A percentile compares a stretch with the other conserved stretches of the same genome.
These are phyloP conservation scores for Pyricularia sp. DNA, from an alignment of 2,329 filamentous ascomycete genomes.

Conservation along the genomic window DNA sequence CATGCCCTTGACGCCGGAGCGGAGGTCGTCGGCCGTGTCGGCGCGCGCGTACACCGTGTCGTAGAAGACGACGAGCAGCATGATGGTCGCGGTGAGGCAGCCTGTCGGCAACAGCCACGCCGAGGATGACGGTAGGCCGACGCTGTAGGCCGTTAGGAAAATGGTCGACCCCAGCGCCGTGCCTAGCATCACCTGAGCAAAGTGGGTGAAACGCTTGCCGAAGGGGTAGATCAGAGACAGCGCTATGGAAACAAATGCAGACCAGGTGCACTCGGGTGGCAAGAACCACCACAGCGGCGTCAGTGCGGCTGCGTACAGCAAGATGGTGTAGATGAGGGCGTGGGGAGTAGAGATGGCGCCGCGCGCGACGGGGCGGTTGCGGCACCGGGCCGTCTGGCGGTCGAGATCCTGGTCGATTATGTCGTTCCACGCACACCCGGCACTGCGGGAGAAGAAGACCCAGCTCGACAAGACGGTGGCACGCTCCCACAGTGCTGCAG, in stretches of 20 bases:
- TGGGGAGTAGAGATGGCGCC: slow-evolving; percentile 16
- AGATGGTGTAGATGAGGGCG: slow-evolving; percentile 18
- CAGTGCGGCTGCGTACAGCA: slow-evolving; percentile 6
- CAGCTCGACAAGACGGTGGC: slow-evolving; percentile 12
- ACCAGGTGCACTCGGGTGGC: slow-evolving; percentile 1
- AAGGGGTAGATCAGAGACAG: not conserved
- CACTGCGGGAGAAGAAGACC: slow-evolving; percentile 20
- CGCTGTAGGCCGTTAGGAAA: not conserved
- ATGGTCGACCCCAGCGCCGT: not conserved
- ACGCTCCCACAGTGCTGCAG: not conserved
- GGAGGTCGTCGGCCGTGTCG: not conserved
- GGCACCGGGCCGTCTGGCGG: slow-evolving; percentile 16
- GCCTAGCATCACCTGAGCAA: not conserved
- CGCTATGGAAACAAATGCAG: not conserved
- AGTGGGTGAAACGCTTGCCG: not conserved
- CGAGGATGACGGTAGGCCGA: not conserved
- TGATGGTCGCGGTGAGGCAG: not conserved
- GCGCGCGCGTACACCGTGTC: not conserved
- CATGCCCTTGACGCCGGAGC: not conserved
- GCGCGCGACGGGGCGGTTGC: slow-evolving; percentile 19
- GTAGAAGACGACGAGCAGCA: not conserved
- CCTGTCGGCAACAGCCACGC: not conserved
- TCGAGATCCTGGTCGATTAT: slow-evolving; percentile 21
- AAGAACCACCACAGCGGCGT: slow-evolving; percentile 8
- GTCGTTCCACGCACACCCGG: slow-evolving; percentile 23